phyloP scores from a whole-genome alignment of 2,329 filamentous ascomycete species.

The Ceratocystis albifundus region DNA sequence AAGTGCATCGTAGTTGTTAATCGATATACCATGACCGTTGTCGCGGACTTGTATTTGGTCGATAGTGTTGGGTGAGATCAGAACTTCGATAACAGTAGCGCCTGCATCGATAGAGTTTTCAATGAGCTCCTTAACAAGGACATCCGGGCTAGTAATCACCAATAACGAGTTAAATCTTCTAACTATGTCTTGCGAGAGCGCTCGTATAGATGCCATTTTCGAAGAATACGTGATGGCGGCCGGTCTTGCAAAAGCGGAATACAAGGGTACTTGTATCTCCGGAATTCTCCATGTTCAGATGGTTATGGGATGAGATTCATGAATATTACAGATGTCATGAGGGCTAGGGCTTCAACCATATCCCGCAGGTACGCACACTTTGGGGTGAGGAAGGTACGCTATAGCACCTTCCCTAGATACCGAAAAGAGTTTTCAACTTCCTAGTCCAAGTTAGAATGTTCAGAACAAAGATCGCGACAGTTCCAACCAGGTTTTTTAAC shows the following conservation, averaged over 20 bases:
- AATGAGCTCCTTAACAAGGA: constrained; percentile 62
- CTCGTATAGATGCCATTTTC: constrained; percentile 33
- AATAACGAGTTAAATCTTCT: constrained; percentile 50
- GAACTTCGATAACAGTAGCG: constrained; percentile 53
- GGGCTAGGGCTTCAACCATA: constrained; percentile 17
- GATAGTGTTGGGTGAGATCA: constrained; percentile 53
- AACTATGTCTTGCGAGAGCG: constrained; percentile 39
- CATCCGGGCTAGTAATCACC: constrained; percentile 46
- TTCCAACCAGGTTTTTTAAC: neutral
- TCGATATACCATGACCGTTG: constrained; percentile 59
- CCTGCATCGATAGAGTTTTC: constrained; percentile 66
- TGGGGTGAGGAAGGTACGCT: neutral
- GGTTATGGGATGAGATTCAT: constrained; percentile 7
- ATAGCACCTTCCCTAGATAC: neutral
- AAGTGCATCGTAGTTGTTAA: constrained; percentile 48
- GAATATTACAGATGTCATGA: neutral
- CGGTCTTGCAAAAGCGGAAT: neutral
- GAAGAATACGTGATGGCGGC: neutral
- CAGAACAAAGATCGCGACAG: neutral
- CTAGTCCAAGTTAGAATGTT: neutral
- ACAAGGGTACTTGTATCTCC: neutral
- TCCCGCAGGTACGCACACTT: neutral
- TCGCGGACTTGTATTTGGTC: constrained; percentile 59
- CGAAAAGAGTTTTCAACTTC: neutral
- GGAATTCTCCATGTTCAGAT: neutral